Evolutionary conservation across 192 early-diverging fungal genomes (phyloP).

Genomic region (Linnemannia hyalina): DNA sequence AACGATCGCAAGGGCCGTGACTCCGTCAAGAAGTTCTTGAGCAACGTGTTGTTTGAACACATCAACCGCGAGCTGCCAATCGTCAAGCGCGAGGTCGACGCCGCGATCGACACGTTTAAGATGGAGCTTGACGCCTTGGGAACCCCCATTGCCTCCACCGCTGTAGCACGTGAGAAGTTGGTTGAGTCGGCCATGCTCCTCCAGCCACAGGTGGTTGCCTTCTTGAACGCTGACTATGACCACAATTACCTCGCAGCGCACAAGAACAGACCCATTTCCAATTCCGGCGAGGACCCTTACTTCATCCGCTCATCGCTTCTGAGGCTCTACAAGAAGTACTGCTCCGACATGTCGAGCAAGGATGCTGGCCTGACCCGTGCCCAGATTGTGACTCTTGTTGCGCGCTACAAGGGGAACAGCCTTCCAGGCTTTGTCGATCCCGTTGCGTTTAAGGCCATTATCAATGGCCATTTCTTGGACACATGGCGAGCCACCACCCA

Average conservation of each 20-base stretch:
- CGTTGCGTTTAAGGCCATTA: slow-evolving; percentile 5
- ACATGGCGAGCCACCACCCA: neutral
- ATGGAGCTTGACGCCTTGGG: slow-evolving; percentile 4
- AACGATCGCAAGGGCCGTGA: slow-evolving; percentile 18
- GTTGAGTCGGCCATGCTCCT: neutral
- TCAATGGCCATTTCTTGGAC: slow-evolving; percentile 16
- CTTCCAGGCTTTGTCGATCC: slow-evolving; percentile 9
- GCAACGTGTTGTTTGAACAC: slow-evolving; percentile 22
- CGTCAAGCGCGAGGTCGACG: slow-evolving; percentile 16
- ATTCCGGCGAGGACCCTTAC: neutral
- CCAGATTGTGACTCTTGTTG: neutral
- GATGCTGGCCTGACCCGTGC: neutral
- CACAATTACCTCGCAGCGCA: neutral
- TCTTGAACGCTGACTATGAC: slow-evolving; percentile 19
- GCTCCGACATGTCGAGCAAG: neutral
- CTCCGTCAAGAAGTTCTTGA: slow-evolving; percentile 8
- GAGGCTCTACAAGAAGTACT: slow-evolving; percentile 9
- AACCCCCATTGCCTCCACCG: neutral
- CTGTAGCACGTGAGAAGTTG: neutral
- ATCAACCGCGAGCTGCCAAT: slow-evolving; percentile 21
- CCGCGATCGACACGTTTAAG: neutral
- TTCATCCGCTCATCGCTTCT: slow-evolving; percentile 4
- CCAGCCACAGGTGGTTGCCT: slow-evolving; percentile 4
- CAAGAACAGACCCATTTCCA: slow-evolving; percentile 5
- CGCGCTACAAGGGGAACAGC: neutral